phyloP scores from a whole-genome alignment of 495 filamentous ascomycete species.

The Hypoxylon lenormandii region DNA sequence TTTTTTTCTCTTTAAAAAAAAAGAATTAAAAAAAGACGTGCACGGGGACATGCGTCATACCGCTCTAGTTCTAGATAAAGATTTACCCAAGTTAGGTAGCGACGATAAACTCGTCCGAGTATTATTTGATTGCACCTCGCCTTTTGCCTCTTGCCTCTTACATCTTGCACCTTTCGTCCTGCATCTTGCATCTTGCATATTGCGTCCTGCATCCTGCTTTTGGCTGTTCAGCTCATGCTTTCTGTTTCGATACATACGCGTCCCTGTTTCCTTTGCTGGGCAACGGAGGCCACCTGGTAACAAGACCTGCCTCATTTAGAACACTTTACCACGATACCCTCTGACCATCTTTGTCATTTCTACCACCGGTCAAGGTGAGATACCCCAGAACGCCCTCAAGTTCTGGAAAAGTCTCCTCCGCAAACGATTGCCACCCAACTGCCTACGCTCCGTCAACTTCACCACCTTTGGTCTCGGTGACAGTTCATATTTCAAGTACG shows the following conservation, averaged over 20 bases:
- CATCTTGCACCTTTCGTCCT: slow-evolving; percentile 12
- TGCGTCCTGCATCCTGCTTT: slow-evolving; percentile 12
- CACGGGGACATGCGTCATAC: slow-evolving; percentile 25
- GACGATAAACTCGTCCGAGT: too few relatives aligned
- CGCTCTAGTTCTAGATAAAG: slow-evolving; percentile 18
- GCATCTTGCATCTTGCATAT: slow-evolving; percentile 8
- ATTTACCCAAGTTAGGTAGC: slow-evolving; percentile 19
- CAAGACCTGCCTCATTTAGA: slow-evolving; percentile 51
- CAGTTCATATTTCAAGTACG: slow-evolving; percentile 88
- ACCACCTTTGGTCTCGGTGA: slow-evolving; percentile 92
- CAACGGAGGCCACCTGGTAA: slow-evolving; percentile 31
- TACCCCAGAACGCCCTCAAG: slow-evolving; percentile 79
- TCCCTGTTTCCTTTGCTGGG: background rate
- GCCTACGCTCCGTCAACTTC: slow-evolving; percentile 74
- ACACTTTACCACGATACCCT: slow-evolving; percentile 62
- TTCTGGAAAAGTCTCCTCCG: slow-evolving; percentile 89
- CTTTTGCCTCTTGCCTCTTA: too few relatives aligned
- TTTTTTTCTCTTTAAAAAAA: background rate
- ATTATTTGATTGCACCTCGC: slow-evolving; percentile 2
- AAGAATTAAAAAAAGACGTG: too few relatives aligned
- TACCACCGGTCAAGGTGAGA: slow-evolving; percentile 93
- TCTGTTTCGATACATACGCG: background rate
- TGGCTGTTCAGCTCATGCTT: background rate
- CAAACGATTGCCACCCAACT: slow-evolving; percentile 77
- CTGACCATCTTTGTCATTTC: slow-evolving; percentile 84